Evolutionary conservation across 345 rosid genomes (phyloP), one percentile per base, ranked within the genome.

Genomic region (Bruguiera parviflora): DNA sequence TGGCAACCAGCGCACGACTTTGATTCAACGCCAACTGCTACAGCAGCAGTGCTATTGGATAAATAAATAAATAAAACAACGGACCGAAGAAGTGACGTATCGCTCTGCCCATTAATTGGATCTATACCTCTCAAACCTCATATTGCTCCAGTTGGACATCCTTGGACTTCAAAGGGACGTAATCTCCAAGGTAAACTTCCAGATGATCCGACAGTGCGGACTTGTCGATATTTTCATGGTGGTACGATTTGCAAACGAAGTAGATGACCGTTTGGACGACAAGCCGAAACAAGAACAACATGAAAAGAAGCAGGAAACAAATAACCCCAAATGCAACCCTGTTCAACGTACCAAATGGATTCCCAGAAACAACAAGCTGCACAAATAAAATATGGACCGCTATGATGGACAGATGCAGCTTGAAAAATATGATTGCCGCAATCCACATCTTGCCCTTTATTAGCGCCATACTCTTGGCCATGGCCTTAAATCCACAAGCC

Each of bases 221-320:
- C 66, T 85, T 84, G 66, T 79, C 83, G 11, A 87, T 84, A 29
- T 79, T 83, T 60, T 87, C 82, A 67, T 76, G 88, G 67, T 88
- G 89, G 58, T 80, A 78, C 0, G 88, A 84, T 65, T 88, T 85
- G 80, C 92, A 88, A 24, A 84, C 86, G 27, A 84, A 82, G 82
- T 81, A 85, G 25, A 85, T 60, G 56, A 84, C 88, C 0, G 89
- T 82, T 11, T 84, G 84, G 24, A 81, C 63, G 0, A 83, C 86
- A 25, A 84, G 79, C 57, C 71, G 74, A 24, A 79, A 74, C 69
- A 84, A 64, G 10, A 72, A 70, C 73, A 81, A 35, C 22, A 10
- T 73, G 32, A 72, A 71, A 16, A 82, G 76, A 80, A 87, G 24
- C 76, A 37, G 66, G 18, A 77, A 70, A 9, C 82, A 84, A 28